Base-by-base conservation (phyloP, 148 eudicot species). In the Heliosperma pusillum region DNA sequence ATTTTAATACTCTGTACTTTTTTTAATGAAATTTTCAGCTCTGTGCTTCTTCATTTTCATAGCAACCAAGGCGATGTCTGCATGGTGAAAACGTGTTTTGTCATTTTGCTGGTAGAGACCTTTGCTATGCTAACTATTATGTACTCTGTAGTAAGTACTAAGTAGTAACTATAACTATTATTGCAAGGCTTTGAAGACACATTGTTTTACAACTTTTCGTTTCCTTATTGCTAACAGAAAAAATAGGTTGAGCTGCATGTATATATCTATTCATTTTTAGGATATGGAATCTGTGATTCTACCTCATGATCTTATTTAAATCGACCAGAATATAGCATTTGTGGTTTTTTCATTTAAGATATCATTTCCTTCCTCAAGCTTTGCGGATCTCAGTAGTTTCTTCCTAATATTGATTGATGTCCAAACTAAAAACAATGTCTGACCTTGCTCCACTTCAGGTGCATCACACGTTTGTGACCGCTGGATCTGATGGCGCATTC, bases 401-500 rank as follows among this genome's bases (percentile, higher is more conserved):
- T 22, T 13, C 10, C 21, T 33, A 76, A 16, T 10, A 22, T 25
- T 47, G 59, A 74, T 21, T 3, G 4, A 66, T 66, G 20, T 36
- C 10, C 45, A 17, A 63, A 66, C 50, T 36, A 19, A 19, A 66
- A 66, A 66, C 7, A 33, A n/a, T 66, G 70, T 40, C 25, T 66
- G 24, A 66, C 24, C 66, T 69, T 60, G 20, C 12, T 75, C 3
- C 19, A 25, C 29, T 66, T 66, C 75, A 94, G 98, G 82, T 88
- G 73, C 93, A 91, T 77, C 93, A 88, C 58, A 94, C 98, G n/a
- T 94, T 94, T 85, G 97, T 97, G 52, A 91, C 98, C 56, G 89
- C 96, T 8, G 98, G 98, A 57, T 94, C 98, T 80, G 98, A 94
- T 82, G 98, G 98, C 58, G 84, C 88, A 75, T 91, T 89, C 72